A percentile compares a stretch with the other conserved stretches of the same genome.
These are phyloP conservation scores for Oligophagozyma castellii DNA, from an alignment of 1,139 yeast species.

Conservation along the genomic window DNA sequence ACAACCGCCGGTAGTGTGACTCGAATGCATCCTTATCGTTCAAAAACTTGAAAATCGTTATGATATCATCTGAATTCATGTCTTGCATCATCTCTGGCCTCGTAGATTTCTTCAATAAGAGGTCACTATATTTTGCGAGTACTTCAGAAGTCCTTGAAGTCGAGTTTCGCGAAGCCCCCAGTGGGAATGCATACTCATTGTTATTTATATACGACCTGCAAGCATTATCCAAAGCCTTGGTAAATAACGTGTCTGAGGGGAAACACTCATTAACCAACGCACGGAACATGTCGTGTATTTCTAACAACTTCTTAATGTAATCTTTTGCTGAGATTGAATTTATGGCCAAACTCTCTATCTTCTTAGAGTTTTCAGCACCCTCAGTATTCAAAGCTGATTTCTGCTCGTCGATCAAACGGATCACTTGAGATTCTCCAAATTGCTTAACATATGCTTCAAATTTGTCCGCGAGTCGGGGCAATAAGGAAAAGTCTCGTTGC, in stretches of 20 bases:
- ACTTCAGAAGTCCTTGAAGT: conserved; percentile 74
- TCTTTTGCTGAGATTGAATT: conserved; percentile 39
- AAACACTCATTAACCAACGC: conserved; percentile 62
- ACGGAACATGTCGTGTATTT: conserved; percentile 36
- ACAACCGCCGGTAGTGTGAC: conserved; percentile 75
- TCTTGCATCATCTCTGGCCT: conserved; percentile 52
- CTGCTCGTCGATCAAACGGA: conserved; percentile 14
- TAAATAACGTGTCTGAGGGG: conserved; percentile 63
- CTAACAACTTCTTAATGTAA: conserved; percentile 66
- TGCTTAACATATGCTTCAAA: conserved; percentile 63
- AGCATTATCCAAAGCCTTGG: conserved; percentile 80
- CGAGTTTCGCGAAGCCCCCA: conserved; percentile 33
- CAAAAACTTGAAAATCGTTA: conserved; percentile 76
- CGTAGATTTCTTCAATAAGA: conserved; percentile 59
- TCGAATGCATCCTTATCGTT: conserved; percentile 95
- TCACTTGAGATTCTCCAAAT: conserved; percentile 20
- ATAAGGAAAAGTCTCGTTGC: conserved; percentile 39
- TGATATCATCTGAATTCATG: conserved; percentile 68
- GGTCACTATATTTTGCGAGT: conserved; percentile 81
- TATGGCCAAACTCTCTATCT: conserved; percentile 8
- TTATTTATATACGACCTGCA: conserved; percentile 75
- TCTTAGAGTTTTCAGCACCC: conserved; percentile 8
- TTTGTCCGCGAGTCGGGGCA: conserved; percentile 53
- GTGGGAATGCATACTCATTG: conserved; percentile 67
- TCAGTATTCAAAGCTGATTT: conserved; percentile 10